Conservation (phyloP, 495 filamentous ascomycete genomes). For the Hypoxylon intermedium region DNA sequence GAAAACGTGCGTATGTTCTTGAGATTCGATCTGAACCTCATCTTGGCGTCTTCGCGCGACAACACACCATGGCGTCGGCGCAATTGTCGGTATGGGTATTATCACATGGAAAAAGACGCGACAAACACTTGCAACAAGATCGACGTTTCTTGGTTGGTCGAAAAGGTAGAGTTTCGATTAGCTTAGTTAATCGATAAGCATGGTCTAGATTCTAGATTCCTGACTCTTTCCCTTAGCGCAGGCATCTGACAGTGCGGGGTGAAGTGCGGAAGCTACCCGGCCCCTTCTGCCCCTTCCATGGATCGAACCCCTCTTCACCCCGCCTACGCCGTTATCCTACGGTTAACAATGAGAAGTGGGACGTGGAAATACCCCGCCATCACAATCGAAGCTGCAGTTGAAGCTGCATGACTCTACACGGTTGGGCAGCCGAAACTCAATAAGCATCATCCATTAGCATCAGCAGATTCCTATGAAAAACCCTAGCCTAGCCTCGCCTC, state of each 20-base stretch:
- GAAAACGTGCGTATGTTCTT: slow-evolving; percentile 83
- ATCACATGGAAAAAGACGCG: slow-evolving; percentile 16
- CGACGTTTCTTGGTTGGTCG: slow-evolving; percentile 1
- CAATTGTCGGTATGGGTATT: not conserved
- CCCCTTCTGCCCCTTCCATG: slow-evolving; percentile 18
- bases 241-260: slow-evolving; percentile 29
- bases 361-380: slow-evolving; percentile 28
- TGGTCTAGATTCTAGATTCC: slow-evolving; percentile 7
- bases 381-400: not conserved
- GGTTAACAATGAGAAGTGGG: not conserved
- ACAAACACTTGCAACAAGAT: slow-evolving; percentile 1
- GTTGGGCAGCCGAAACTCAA: not conserved
- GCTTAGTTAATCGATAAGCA: slow-evolving; percentile 36
- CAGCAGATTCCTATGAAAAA: not conserved
- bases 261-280: slow-evolving; percentile 17
- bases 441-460: not conserved
- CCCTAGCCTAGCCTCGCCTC: not conserved
- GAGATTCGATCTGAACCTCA: slow-evolving; percentile 84
- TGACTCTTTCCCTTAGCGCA: not conserved
- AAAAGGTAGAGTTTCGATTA: slow-evolving; percentile 12
- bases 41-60: slow-evolving; percentile 44
- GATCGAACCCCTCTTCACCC: slow-evolving; percentile 10
- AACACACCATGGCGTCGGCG: slow-evolving; percentile 11
- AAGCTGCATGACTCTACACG: not conserved
- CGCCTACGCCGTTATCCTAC: too few species aligned